A percentile compares a stretch with the other conserved stretches of the same genome.
These are phyloP conservation scores for Oryza officinalis DNA, from an alignment of 176 grass and related monocot species.

Conservation along the genomic window DNA sequence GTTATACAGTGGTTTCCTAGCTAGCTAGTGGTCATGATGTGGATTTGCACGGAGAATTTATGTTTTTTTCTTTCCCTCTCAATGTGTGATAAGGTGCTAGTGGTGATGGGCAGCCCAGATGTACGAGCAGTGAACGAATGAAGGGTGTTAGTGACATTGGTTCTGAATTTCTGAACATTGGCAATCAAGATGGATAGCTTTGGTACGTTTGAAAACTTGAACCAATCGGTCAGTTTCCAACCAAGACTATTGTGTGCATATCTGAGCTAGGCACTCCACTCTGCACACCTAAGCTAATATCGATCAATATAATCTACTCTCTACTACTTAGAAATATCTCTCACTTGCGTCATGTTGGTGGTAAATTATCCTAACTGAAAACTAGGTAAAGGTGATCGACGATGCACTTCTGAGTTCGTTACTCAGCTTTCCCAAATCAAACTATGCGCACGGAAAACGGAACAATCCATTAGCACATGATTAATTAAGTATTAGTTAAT, in stretches of 20 bases:
- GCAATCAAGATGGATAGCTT: background rate
- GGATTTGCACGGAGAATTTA: background rate
- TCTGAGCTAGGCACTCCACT: background rate
- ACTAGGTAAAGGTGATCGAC: background rate
- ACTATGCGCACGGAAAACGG: too few relatives aligned
- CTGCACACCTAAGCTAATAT: background rate
- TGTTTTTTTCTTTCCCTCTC: background rate
- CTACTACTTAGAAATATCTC: background rate
- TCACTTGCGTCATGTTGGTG: background rate
- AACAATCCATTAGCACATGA: too few relatives aligned
- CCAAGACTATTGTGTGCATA: background rate
- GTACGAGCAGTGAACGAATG: background rate
- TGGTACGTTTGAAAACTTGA: background rate
- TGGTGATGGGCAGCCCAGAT: background rate
- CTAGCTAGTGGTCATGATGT: background rate
- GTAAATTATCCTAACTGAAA: background rate
- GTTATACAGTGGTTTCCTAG: background rate
- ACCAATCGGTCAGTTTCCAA: background rate
- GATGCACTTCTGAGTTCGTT: too few relatives aligned
- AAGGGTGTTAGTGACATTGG: conserved; percentile 1
- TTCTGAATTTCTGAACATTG: background rate
- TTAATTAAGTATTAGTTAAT: too few relatives aligned
- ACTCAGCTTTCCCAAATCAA: too few relatives aligned
- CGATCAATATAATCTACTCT: background rate
- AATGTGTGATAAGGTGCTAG: background rate